Conservation (phyloP, 2,329 filamentous ascomycete genomes). For the Graphilbum ipis-grandicollis region DNA sequence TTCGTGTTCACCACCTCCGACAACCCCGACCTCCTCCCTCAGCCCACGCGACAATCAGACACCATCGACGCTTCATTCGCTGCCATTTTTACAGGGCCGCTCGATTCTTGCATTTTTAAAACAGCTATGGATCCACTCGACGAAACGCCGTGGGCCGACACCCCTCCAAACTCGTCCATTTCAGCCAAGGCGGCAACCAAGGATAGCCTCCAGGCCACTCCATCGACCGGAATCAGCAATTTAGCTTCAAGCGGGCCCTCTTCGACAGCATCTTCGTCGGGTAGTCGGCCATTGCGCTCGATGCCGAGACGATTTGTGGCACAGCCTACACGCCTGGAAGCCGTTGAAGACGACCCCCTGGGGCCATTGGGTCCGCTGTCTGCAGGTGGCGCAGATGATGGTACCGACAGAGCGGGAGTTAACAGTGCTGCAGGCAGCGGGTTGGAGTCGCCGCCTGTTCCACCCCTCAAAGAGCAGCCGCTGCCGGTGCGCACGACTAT, state of each 20-base stretch:
- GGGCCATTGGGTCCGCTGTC: conserved; percentile 49
- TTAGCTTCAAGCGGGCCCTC: conserved; percentile 6
- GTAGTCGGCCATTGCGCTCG: conserved; percentile 25
- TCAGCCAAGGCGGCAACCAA: conserved; percentile 4
- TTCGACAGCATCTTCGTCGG: conserved; percentile 14
- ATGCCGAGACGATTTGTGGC: conserved; percentile 47
- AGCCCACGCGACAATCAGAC: too few species aligned
- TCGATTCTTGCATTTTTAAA: too few species aligned
- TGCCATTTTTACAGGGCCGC: too few species aligned
- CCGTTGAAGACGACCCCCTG: conserved; percentile 57
- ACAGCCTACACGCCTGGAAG: conserved; percentile 62
- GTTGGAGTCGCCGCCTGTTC: conserved; percentile 39
- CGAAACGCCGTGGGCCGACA: conserved; percentile 37
- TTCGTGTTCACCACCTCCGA: too few species aligned
- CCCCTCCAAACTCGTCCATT: conserved; percentile 12
- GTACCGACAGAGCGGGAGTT: too few species aligned
- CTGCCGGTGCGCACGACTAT: conserved; percentile 42
- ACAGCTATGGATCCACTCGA: conserved; percentile 34
- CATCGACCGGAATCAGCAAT: conserved; percentile 14
- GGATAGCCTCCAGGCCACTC: conserved; percentile 12
- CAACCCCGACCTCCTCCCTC: too few species aligned
- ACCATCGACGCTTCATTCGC: neutral
- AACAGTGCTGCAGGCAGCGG: conserved; percentile 1
- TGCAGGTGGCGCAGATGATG: conserved; percentile 6
- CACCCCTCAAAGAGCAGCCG: conserved; percentile 47